Base-by-base conservation (phyloP, 176 grass and related monocot genomes). In the Eragrostis curvula region DNA sequence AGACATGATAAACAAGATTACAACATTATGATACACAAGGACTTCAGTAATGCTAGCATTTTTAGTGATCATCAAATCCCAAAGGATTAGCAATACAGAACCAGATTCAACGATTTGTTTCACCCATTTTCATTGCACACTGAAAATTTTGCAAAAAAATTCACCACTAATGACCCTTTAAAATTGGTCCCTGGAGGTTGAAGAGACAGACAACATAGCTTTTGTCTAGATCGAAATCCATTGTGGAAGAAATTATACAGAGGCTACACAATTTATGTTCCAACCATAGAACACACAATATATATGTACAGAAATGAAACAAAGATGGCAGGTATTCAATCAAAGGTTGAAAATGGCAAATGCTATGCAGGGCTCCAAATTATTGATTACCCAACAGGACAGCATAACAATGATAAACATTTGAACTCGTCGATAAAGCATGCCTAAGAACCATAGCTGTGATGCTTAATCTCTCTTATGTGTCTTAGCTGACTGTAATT, bases 1-100 rank as follows among this genome's bases (percentile, higher is more conserved):
- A 82, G 73, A 28, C 6, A 75, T 21, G 42, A 17, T 49, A 81
- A 25, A 75, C 63, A 42, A 79, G 2, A 83, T 46, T 32, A 71
- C 32, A 73, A 21, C 74, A 63, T 57, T 14, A 44, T 60, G 32
- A 53, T 73, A 66, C 65, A 43, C 67, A 70, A 70, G 13, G 14
- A 55, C 27, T 39, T 44, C 1, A 27, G 27, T 36, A 32, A 50
- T 15, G 10, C 56, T 12, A 68, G 17, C 6, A 23, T 11, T 62
- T 69, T 28, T 18, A 73, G 20, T 20, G 30, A 48, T 29, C 9
- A 67, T 20, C 6, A 53, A 81, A 70, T 76, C 0, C 8, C 32
- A 67, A 63, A 76, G 49, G 74, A 66, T 14, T 13, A 70, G 36
- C 16, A 64, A 64, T 23, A 55, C 44, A 53, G 8, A 63, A 62